Evolutionary conservation across 1,284 basidiomycete genomes (phyloP).

Genomic region (Pyrrhoderma noxium): DNA sequence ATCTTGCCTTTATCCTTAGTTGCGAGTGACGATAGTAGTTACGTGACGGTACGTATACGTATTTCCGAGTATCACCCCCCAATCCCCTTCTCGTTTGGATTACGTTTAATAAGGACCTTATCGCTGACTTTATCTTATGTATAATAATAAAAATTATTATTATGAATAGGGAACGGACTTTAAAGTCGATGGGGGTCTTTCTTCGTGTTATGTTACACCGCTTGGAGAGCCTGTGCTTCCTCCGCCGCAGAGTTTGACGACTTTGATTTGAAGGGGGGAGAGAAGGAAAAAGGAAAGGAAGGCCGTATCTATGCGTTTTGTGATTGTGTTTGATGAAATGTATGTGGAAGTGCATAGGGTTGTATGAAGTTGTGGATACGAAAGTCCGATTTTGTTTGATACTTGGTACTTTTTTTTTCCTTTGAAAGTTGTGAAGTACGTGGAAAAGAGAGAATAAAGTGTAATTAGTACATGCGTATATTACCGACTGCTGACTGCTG

Average conservation of each 20-base stretch:
- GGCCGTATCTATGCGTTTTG: too few relatives aligned
- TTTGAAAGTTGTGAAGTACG: too few relatives aligned
- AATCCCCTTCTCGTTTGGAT: background rate
- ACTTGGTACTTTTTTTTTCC: too few relatives aligned
- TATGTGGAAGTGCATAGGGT: too few relatives aligned
- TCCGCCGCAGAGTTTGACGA: slow-evolving; percentile 54
- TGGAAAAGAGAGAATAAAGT: too few relatives aligned
- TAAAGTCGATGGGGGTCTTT: slow-evolving; percentile 87
- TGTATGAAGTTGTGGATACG: too few relatives aligned
- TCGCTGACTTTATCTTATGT: slow-evolving; percentile 26
- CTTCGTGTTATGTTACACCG: slow-evolving; percentile 83
- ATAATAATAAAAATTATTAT: slow-evolving; percentile 27
- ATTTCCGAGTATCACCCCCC: background rate
- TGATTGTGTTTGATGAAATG: too few relatives aligned
- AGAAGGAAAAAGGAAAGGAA: background rate
- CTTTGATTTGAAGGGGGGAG: too few relatives aligned
- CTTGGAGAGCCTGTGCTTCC: slow-evolving; percentile 59
- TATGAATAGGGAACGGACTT: slow-evolving; percentile 77
- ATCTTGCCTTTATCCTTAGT: slow-evolving; percentile 36
- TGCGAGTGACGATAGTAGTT: slow-evolving; percentile 80
- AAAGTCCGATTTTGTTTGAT: too few relatives aligned
- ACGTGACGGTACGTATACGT: slow-evolving; percentile 72
- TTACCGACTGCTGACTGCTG: too few relatives aligned
- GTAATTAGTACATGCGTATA: too few relatives aligned
- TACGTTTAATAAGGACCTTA: background rate